Conservation (phyloP, 768 basidiomycete genomes). For the Floccularia luteovirens region DNA sequence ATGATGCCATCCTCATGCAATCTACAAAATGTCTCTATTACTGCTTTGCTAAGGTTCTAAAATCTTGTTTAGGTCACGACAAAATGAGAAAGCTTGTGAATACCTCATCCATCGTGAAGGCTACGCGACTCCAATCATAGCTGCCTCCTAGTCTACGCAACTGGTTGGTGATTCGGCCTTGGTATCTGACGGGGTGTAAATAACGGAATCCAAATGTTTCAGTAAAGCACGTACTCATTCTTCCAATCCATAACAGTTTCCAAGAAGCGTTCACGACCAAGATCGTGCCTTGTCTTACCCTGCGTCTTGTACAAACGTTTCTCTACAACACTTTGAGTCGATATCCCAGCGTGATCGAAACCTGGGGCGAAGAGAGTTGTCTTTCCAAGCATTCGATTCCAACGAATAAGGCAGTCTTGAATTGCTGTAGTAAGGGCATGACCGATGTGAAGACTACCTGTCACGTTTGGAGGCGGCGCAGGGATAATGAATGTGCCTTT, state of each 20-base stretch:
- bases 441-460: conserved; percentile 91
- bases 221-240: conserved; percentile 62
- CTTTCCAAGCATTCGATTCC: conserved; percentile 96
- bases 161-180: conserved; percentile 87
- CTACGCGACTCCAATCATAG: conserved; percentile 90
- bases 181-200: conserved; percentile 54
- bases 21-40: conserved; percentile 85
- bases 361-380: conserved; percentile 88
- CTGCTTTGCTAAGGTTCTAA: conserved; percentile 75
- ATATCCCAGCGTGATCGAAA: conserved; percentile 98
- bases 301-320: conserved; percentile 80
- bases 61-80: conserved; percentile 1
- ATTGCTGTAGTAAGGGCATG: conserved; percentile 90
- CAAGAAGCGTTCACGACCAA: conserved; percentile 90
- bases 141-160: conserved; percentile 85
- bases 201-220: not conserved
- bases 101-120: conserved; percentile 94
- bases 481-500: conserved; percentile 81
- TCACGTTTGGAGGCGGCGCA: conserved; percentile 93
- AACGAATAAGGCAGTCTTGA: conserved; percentile 84
- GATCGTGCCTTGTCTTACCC: conserved; percentile 82
- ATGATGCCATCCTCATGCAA: conserved; percentile 88
- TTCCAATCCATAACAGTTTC: conserved; percentile 95
- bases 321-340: conserved; percentile 96
- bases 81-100: conserved; percentile 9